These are phyloP conservation scores for Quercus variabilis DNA, from an alignment of 306 rosid genomes.

Conservation along the genomic window DNA sequence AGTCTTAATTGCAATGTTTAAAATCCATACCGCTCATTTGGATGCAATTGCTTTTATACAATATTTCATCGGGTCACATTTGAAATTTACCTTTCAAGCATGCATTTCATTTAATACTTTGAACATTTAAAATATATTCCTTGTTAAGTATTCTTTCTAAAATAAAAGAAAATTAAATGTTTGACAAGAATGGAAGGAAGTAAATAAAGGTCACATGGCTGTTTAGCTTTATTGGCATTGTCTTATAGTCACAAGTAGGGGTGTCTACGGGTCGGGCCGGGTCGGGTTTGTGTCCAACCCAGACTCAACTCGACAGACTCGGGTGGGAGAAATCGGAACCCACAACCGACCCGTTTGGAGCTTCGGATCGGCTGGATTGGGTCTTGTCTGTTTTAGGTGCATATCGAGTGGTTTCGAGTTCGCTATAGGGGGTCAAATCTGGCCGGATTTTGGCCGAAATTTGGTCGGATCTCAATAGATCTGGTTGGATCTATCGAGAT, in stretches of 20 bases:
- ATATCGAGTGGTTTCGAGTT: no score
- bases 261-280: no score
- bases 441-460: no score
- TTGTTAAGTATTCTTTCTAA: background rate
- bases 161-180: background rate
- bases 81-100: background rate
- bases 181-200: background rate
- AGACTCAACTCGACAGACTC: no score
- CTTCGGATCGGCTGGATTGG: no score
- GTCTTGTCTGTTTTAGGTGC: no score
- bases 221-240: background rate
- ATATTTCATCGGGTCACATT: background rate
- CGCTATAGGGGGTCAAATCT: no score
- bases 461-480: no score
- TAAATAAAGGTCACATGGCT: background rate
- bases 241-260: background rate
- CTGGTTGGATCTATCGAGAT: no score
- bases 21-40: background rate
- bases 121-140: background rate
- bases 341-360: no score
- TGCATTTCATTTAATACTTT: background rate
- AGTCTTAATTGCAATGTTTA: background rate
- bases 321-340: no score
- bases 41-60: background rate
- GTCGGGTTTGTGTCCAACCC: no score